These are phyloP conservation scores for Scutellaria barbata DNA, from an alignment of 257 asterid species.

Conservation along the genomic window DNA sequence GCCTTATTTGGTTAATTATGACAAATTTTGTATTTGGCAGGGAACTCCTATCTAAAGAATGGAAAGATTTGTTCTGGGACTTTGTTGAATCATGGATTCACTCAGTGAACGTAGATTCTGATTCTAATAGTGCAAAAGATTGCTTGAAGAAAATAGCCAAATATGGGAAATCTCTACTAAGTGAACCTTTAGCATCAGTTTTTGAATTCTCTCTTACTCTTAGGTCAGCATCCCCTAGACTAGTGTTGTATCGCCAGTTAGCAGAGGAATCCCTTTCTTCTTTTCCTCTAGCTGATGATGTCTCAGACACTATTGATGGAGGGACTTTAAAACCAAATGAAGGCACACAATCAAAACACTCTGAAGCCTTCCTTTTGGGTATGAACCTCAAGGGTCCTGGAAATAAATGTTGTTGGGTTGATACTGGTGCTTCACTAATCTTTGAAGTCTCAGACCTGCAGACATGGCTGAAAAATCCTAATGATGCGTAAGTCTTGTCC, in stretches of 20 bases:
- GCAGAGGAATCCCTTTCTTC: slow-evolving; percentile 97
- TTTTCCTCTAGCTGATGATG: slow-evolving; percentile 78
- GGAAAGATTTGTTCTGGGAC: slow-evolving; percentile 87
- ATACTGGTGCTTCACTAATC: slow-evolving; percentile 79
- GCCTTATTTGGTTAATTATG: slow-evolving; percentile 3
- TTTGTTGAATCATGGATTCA: slow-evolving; percentile 86
- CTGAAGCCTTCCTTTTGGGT: slow-evolving; percentile 54
- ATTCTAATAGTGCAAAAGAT: slow-evolving; percentile 71
- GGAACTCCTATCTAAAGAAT: slow-evolving; percentile 89
- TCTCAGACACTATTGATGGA: slow-evolving; percentile 46
- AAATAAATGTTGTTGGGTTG: slow-evolving; percentile 94
- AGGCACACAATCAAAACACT: slow-evolving; percentile 41
- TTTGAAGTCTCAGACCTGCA: slow-evolving; percentile 69
- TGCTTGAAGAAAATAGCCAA: slow-evolving; percentile 72
- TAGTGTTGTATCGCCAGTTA: slow-evolving; percentile 83
- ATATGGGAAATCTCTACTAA: slow-evolving; percentile 73
- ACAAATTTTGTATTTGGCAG: slow-evolving; percentile 53
- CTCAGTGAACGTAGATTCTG: slow-evolving; percentile 50
- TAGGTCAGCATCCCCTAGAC: slow-evolving; percentile 96
- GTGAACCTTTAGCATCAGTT: slow-evolving; percentile 75
- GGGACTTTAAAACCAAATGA: slow-evolving; percentile 52
- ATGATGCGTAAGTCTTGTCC: slow-evolving; percentile 61
- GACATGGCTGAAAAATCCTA: slow-evolving; percentile 66
- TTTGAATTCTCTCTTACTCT: slow-evolving; percentile 96
- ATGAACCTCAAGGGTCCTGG: slow-evolving; percentile 54